A percentile compares a stretch with the other conserved stretches of the same genome.
Conservation (phyloP, 2,329 filamentous ascomycete genomes). For the Diatrype stigma region DNA sequence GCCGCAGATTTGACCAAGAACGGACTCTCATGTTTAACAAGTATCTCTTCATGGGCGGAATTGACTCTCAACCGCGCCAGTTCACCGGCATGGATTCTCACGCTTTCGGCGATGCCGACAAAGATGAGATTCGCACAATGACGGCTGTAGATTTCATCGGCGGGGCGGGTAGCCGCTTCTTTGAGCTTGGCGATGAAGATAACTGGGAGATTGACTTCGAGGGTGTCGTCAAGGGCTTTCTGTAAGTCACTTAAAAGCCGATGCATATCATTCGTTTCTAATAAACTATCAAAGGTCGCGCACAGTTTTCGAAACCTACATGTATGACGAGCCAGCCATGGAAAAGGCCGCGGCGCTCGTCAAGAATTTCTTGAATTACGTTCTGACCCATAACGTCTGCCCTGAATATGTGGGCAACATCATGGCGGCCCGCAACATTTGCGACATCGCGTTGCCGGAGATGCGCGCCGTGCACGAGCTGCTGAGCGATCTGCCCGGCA, state of each 20-base stretch:
- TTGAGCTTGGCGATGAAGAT: slow-evolving; percentile 43
- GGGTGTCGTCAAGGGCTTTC: slow-evolving; percentile 70
- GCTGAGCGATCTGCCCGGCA: slow-evolving; percentile 58
- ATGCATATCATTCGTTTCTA: slow-evolving; percentile 1
- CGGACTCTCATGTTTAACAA: slow-evolving; percentile 66
- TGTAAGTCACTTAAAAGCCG: slow-evolving; percentile 48
- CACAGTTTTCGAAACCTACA: slow-evolving; percentile 52
- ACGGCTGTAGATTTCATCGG: slow-evolving; percentile 59
- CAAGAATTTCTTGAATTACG: slow-evolving; percentile 83
- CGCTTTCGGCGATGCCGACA: slow-evolving; percentile 53
- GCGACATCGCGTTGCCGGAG: slow-evolving; percentile 63
- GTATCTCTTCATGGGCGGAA: slow-evolving; percentile 78
- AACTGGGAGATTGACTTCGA: slow-evolving; percentile 78
- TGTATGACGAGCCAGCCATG: slow-evolving; percentile 52
- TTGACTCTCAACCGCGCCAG: slow-evolving; percentile 53
- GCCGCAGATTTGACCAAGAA: slow-evolving; percentile 66
- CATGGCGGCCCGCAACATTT: slow-evolving; percentile 60
- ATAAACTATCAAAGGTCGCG: slow-evolving; percentile 40
- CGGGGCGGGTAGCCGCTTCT: slow-evolving; percentile 43
- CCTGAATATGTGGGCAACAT: slow-evolving; percentile 72
- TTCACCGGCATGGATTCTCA: slow-evolving; percentile 58
- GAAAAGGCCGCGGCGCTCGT: slow-evolving; percentile 63
- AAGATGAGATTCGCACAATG: slow-evolving; percentile 60
- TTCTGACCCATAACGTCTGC: slow-evolving; percentile 80
- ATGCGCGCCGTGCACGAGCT: slow-evolving; percentile 56